Percentiles rank a stretch among this genome's conserved stretches.
These are phyloP conservation scores for Plantago ovata DNA, from an alignment of 257 asterid genomes.

Conservation along the genomic window DNA sequence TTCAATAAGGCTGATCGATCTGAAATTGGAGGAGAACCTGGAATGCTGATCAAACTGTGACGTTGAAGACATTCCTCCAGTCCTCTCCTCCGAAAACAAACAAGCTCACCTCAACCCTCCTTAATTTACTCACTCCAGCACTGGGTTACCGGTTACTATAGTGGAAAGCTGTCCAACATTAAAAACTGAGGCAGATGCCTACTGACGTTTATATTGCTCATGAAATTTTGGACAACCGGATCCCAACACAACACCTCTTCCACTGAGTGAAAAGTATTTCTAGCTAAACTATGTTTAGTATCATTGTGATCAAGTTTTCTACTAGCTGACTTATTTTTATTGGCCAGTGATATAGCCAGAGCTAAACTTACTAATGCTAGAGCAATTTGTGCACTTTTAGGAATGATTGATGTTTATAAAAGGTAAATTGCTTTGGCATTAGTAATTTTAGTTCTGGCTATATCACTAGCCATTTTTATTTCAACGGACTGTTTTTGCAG, in stretches of 20 bases:
- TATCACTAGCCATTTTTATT: no score
- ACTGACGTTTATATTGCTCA: conserved; percentile 20
- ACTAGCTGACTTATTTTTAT: no score
- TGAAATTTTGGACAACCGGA: conserved; percentile 26
- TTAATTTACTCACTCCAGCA: conserved; percentile 39
- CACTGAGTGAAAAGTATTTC: conserved; percentile 45
- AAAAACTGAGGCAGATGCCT: conserved; percentile 27
- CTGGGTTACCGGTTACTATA: conserved; percentile 20
- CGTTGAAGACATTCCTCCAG: conserved; percentile 40
- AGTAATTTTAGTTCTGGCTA: no score
- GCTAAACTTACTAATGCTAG: no score
- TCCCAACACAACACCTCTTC: conserved; percentile 29
- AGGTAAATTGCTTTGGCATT: no score
- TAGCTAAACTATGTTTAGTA: background rate
- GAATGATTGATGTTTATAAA: no score
- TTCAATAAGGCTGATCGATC: conserved; percentile 70
- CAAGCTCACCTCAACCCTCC: conserved; percentile 41
- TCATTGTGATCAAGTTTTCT: background rate
- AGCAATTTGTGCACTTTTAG: no score
- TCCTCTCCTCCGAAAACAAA: conserved; percentile 63
- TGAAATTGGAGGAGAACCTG: conserved; percentile 47
- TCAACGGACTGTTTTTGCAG: conserved; percentile 3
- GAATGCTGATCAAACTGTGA: conserved; percentile 42
- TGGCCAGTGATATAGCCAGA: no score
- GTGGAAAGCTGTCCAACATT: conserved; percentile 27